Conservation (phyloP, 164 flowering plant species). For the Liriodendron chinense region DNA sequence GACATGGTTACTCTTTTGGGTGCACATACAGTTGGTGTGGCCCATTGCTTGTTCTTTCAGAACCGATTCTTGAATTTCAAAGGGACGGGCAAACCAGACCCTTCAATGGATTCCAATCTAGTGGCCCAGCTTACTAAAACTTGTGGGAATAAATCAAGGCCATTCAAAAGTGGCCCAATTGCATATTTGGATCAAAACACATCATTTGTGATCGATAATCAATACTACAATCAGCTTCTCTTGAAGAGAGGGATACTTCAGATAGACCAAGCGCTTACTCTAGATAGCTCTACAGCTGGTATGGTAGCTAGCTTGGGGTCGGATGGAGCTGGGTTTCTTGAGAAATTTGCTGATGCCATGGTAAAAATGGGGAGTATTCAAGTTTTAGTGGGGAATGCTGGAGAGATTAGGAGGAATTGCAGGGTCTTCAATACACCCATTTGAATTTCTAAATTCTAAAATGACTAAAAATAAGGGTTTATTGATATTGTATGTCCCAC, state of each 20-base stretch:
- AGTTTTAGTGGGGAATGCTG: constrained; percentile 5
- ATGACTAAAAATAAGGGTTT: too few relatives aligned
- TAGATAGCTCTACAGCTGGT: constrained; percentile 5
- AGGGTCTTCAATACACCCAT: constrained; percentile 1
- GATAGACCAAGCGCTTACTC: constrained; percentile 8
- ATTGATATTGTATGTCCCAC: too few relatives aligned
- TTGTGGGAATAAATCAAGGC: neutral
- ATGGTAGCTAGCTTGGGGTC: neutral
- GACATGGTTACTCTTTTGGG: constrained; percentile 21
- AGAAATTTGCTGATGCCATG: constrained; percentile 12
- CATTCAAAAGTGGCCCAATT: constrained; percentile 4
- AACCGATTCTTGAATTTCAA: constrained; percentile 53
- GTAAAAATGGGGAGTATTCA: constrained; percentile 14
- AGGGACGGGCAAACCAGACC: constrained; percentile 46
- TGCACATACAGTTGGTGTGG: constrained; percentile 45
- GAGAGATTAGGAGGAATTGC: constrained; percentile 14
- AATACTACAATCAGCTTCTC: constrained; percentile 5
- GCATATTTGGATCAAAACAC: constrained; percentile 12
- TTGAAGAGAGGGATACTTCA: constrained; percentile 6
- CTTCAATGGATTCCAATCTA: constrained; percentile 19
- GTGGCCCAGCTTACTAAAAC: neutral
- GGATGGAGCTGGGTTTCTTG: constrained; percentile 8
- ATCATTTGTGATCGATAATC: neutral
- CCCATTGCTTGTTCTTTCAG: constrained; percentile 34
- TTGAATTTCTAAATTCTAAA: too few relatives aligned